Percentiles rank a stretch among this genome's conserved stretches.
phyloP scores from a whole-genome alignment of 2,329 filamentous ascomycete genomes.

The Curvularia hawaiiensis region DNA sequence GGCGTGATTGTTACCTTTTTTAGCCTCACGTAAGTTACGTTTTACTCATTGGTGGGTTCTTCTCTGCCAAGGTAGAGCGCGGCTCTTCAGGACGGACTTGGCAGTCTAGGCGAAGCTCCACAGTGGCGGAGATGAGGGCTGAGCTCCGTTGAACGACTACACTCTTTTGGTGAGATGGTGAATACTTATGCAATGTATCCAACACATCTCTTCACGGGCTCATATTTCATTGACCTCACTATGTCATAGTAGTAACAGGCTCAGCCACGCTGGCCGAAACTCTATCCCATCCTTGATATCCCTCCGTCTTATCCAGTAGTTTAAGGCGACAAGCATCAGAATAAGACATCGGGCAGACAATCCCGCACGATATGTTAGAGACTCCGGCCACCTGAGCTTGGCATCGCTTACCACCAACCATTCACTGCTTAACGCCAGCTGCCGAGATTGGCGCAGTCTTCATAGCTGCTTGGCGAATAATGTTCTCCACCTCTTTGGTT shows the following conservation, averaged over 20 bases:
- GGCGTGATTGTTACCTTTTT: neutral
- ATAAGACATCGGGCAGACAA: neutral
- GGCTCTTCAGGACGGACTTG: neutral
- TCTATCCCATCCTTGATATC: too few relatives aligned
- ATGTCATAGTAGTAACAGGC: neutral
- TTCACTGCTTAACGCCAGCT: neutral
- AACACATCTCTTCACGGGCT: too few relatives aligned
- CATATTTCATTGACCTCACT: too few relatives aligned
- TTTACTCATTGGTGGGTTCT: neutral
- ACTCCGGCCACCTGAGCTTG: neutral
- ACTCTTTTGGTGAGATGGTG: neutral
- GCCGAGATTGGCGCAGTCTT: neutral
- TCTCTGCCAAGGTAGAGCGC: neutral
- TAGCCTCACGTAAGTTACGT: neutral
- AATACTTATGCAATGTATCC: too few relatives aligned
- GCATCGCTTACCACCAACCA: neutral
- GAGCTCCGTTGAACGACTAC: neutral
- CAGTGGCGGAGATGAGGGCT: too few relatives aligned
- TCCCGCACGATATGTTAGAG: neutral
- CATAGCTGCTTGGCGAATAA: neutral
- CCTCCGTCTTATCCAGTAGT: neutral
- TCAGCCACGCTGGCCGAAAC: neutral
- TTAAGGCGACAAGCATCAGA: neutral
- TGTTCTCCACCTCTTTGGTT: neutral
- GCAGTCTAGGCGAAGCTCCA: neutral